Evolutionary conservation across 495 filamentous ascomycete species (phyloP).

Genomic region (Tuber calosporum): DNA sequence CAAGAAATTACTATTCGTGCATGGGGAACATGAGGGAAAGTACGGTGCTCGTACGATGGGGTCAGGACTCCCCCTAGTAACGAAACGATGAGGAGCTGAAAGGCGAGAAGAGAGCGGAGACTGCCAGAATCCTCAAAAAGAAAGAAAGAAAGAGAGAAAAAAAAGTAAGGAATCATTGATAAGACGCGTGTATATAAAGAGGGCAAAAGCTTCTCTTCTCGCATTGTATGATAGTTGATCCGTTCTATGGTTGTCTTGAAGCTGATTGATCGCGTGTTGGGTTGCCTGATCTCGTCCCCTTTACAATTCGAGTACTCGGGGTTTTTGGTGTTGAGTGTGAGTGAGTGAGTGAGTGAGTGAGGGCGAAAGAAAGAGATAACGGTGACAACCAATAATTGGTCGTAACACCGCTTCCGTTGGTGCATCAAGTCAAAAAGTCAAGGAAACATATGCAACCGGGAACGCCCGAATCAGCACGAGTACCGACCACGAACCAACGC

Average conservation of each 20-base stretch:
- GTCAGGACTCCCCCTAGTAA: background rate
- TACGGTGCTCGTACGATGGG: background rate
- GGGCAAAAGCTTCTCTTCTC: background rate
- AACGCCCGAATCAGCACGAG: background rate
- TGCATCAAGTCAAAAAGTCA: background rate
- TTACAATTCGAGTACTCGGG: background rate
- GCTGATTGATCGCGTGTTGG: background rate
- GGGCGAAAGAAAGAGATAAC: background rate
- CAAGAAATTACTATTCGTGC: background rate
- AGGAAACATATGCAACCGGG: slow-evolving; percentile 1
- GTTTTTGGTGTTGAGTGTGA: slow-evolving; percentile 1
- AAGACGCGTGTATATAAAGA: background rate
- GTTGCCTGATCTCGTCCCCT: background rate
- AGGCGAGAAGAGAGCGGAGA: background rate
- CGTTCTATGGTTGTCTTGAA: background rate
- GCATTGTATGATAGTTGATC: background rate
- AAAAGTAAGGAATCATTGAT: background rate
- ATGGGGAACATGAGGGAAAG: background rate
- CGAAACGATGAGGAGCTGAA: background rate
- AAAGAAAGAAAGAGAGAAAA: background rate
- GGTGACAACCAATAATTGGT: background rate
- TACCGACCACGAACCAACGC: background rate
- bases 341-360: too few species aligned
- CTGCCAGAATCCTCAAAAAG: background rate
- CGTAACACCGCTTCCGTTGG: background rate